Base-by-base conservation (phyloP, 495 filamentous ascomycete genomes). In the Mytilinidion resinicola region DNA sequence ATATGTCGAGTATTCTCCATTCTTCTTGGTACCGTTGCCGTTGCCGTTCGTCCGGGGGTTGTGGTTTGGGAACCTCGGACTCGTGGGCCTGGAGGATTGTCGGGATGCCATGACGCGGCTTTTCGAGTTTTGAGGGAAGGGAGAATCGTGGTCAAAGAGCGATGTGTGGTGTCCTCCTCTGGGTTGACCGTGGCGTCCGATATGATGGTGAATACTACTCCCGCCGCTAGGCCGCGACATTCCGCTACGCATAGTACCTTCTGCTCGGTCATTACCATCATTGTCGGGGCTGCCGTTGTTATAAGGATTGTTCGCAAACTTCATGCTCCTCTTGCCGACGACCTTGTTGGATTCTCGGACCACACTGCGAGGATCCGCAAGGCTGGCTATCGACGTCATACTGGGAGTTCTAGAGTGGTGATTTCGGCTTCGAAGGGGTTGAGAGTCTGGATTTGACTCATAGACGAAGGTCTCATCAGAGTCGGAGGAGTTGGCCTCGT, bases 401-500 rank as follows among this genome's bases (percentile, higher is more conserved):
- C 92, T 96, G 3, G 93, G 93, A 10, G 93, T 98, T 43, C 93
- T 83, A 14, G 95, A 97, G 72, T 97, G 92, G 67, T 92, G 93
- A 51, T 91, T 80, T 52, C 81, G 78, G 41, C 87, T 84, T n/a
- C 90, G 83, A 42, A 86, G 70, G 15, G 80, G 87, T 53, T 80
- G 82, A 20, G 79, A 78, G 62, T 97, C 93, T 10, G 95, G 93
- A 69, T 98, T 98, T 9, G 93, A 98, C 73, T 98, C 93, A 74
- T 98, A 98, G 3, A 98, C 92, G 71, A 97, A 98, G 0, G 95
- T 97, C 72, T 96, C 95, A 62, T 96, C 93, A 2, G 95, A 97
- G 67, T 95, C 93, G 14, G 91, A 96, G 8, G 92, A 93, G 71
- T 96, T 87, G 39, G 89, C 90, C 64, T 87, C 83, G 71, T 96